A percentile compares a stretch with the other conserved stretches of the same genome.
Evolutionary conservation across 495 filamentous ascomycete genomes (phyloP).

Genomic region (Bombardia bombarda): DNA sequence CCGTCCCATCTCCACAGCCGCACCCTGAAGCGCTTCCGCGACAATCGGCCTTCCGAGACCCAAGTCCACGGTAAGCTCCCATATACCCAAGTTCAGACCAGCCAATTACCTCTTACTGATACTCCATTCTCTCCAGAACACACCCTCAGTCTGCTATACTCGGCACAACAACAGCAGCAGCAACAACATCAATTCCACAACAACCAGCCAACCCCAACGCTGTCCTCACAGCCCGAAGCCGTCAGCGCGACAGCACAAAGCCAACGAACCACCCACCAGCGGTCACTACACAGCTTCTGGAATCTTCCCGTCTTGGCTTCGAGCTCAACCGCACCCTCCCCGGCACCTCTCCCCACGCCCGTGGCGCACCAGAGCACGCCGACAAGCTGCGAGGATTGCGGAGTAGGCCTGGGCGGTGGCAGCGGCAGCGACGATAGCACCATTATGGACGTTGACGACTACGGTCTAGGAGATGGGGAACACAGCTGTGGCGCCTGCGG

Average conservation of each 20-base stretch:
- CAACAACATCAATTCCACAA: conserved; percentile 4
- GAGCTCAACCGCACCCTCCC: conserved; percentile 6
- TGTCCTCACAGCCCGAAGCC: background rate
- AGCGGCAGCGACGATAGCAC: conserved; percentile 21
- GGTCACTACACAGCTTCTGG: conserved; percentile 42
- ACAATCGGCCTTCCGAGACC: conserved; percentile 40
- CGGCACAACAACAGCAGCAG: conserved; percentile 33
- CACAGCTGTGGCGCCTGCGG: conserved; percentile 31
- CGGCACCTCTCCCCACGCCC: background rate
- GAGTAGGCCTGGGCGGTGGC: conserved; percentile 17
- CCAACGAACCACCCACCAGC: conserved; percentile 20
- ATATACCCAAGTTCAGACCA: background rate
- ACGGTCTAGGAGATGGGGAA: conserved; percentile 12
- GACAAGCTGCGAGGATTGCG: conserved; percentile 38
- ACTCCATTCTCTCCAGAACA: conserved; percentile 25
- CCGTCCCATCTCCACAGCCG: conserved; percentile 32
- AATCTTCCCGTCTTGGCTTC: conserved; percentile 23
- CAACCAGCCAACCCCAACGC: background rate
- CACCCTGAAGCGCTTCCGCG: conserved; percentile 42
- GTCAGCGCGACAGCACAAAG: conserved; percentile 4
- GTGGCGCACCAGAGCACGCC: conserved; percentile 7
- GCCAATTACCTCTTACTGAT: conserved; percentile 7
- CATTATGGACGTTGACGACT: conserved; percentile 18
- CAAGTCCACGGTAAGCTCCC: conserved; percentile 37
- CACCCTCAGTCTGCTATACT: conserved; percentile 38